Base-by-base conservation (phyloP, 2,329 filamentous ascomycete species). In the Didymella keratinophila region DNA sequence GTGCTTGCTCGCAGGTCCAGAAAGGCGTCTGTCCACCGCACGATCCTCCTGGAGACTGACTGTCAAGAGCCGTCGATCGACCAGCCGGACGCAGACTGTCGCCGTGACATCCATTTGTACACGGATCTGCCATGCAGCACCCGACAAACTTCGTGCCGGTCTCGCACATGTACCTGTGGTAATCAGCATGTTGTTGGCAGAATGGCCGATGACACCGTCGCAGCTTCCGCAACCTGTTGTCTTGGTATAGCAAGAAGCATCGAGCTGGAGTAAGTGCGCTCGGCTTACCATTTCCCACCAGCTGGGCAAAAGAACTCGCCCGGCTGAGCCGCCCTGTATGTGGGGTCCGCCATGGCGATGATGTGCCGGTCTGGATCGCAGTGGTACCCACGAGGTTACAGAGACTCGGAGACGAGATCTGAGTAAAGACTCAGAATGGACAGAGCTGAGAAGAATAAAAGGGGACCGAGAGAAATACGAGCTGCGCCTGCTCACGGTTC, bases 61-160 rank as follows among this genome's bases (percentile, higher is more conserved):
- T 64, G 52, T 72, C 72, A 30, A 65, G 45, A 18, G 64, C 59
- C 3, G 65, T 53, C 14, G 72, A 68, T 43, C 76, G 76, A 45
- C 67, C 72, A 8, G 71, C 68, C n/a, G 68, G 36, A 11, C 67
- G 62, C 16, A 78, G 58, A 39, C 65, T 63, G 23, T 62, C 65
- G 20, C 65, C 58, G 3, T 73, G 67, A 37, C 76, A 78, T 11
- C 70, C 71, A n/a, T 71, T 69, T 5, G 59, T 54, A 54, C 76
- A 78, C 5, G 76, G 71, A 37, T 77, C 65, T 7, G 58, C 54
- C n/a, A 55, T 62, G 57, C 77, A 78, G 60, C 76, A 78, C 0
- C 76, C 76, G 1, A 78, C 61, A 48, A 78, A 79, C 9, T 61
- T 67, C 8, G 70, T 63, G 28, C 69, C 56, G 0, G 62, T 53